Conservation (phyloP, 2,329 filamentous ascomycete genomes). For the Alternaria metachromatica region DNA sequence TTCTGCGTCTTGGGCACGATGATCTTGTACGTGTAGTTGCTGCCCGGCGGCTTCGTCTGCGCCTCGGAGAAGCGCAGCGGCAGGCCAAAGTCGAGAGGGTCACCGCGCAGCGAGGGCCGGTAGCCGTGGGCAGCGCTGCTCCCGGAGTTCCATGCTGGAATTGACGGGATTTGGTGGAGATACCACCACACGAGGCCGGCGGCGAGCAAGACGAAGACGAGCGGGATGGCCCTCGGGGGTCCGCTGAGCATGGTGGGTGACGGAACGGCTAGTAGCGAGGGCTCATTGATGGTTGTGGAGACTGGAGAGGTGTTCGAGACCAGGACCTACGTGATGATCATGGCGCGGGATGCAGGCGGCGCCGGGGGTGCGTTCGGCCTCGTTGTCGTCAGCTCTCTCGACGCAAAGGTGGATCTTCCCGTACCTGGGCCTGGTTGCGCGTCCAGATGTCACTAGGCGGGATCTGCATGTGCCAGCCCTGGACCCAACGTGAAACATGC, state of each 20-base stretch:
- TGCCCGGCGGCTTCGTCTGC: slow-evolving; percentile 39
- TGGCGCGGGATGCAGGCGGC: slow-evolving; percentile 1
- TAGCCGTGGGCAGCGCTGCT: slow-evolving; percentile 8
- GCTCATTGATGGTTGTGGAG: slow-evolving; percentile 6
- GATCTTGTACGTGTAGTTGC: slow-evolving; percentile 46
- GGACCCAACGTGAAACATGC: neutral
- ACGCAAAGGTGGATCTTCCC: slow-evolving; percentile 6
- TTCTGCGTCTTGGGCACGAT: slow-evolving; percentile 48
- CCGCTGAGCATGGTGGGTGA: slow-evolving; percentile 46
- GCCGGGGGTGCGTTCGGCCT: neutral
- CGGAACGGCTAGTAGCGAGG: slow-evolving; percentile 3
- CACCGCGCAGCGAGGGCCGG: slow-evolving; percentile 25
- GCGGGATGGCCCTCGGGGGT: slow-evolving; percentile 42
- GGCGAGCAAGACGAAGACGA: slow-evolving; percentile 33
- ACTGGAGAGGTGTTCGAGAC: neutral
- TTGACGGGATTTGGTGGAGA: slow-evolving; percentile 23
- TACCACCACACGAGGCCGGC: slow-evolving; percentile 43
- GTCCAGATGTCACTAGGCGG: neutral
- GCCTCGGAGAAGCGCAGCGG: slow-evolving; percentile 42
- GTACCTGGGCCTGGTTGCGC: slow-evolving; percentile 1
- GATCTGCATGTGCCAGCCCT: neutral
- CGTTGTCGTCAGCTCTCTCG: slow-evolving; percentile 7
- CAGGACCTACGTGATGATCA: neutral
- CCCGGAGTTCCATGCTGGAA: slow-evolving; percentile 22
- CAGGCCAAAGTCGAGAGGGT: slow-evolving; percentile 46